Percentiles rank a stretch among this genome's conserved stretches.
phyloP scores from a whole-genome alignment of 2,329 filamentous ascomycete genomes.

The Phoma herbarum region DNA sequence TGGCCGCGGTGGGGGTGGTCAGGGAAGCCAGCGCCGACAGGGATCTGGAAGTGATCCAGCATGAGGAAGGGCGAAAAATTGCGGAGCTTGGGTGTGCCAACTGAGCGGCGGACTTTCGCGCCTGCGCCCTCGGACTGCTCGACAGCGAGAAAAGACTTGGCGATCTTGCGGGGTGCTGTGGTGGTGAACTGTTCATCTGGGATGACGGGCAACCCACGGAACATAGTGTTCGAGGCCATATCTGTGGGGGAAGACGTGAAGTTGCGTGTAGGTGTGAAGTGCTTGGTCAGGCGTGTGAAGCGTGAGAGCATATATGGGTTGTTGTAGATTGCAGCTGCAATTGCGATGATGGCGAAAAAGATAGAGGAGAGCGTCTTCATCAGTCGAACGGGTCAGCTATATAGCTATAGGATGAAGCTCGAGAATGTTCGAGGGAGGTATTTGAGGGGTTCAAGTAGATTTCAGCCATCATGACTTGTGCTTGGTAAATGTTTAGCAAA shows the following conservation, averaged over 20 bases:
- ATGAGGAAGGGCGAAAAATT: constrained; percentile 95
- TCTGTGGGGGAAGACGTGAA: constrained; percentile 36
- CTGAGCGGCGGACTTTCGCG: constrained; percentile 83
- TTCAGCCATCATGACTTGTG: constrained; percentile 31
- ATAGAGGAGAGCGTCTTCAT: constrained; percentile 54
- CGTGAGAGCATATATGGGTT: constrained; percentile 54
- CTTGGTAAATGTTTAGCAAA: constrained; percentile 45
- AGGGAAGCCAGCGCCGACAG: constrained; percentile 84
- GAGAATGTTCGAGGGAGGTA: constrained; percentile 43
- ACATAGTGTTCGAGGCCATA: constrained; percentile 48
- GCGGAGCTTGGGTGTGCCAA: constrained; percentile 82
- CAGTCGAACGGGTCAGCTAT: constrained; percentile 41
- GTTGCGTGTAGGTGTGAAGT: constrained; percentile 35
- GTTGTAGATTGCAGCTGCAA: constrained; percentile 51
- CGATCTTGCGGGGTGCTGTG: constrained; percentile 72
- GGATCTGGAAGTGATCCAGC: constrained; percentile 88
- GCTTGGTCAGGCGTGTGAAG: constrained; percentile 44
- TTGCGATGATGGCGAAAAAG: constrained; percentile 54
- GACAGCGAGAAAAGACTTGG: constrained; percentile 81
- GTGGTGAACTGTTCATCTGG: constrained; percentile 51
- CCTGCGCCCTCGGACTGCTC: constrained; percentile 91
- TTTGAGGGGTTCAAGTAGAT: constrained; percentile 21
- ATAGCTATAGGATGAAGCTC: constrained; percentile 38
- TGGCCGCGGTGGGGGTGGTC: constrained; percentile 87
- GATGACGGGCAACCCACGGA: constrained; percentile 61